Evolutionary conservation across 768 basidiomycete species (phyloP), one percentile per base, ranked within the genome.

Genomic region (Trametes sanguinea): DNA sequence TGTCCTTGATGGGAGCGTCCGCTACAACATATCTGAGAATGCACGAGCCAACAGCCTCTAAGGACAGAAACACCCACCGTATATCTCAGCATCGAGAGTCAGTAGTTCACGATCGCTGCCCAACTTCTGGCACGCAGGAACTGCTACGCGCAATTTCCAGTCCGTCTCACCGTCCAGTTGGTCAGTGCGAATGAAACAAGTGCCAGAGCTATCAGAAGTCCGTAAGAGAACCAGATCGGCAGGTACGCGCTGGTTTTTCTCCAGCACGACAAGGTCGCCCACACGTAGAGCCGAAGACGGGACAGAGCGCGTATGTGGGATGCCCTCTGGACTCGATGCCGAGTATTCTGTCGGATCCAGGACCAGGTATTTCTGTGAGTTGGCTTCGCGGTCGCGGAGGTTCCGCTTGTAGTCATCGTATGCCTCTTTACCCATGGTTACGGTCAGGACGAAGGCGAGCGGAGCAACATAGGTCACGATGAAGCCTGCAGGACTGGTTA

Each of bases 121-220:
- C 54, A 95, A 72, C 66, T 87, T 88, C 77, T 97, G 95, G 46
- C 88, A 90, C 29, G 88, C 83, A 2, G 89, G 84, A 1, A 96
- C 88, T 2, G 96, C 95, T 1, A 97, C 91, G 4, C 92, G 85
- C 51, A 98, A 79, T 73, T 99, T 99, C 97, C 97, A 98, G 69
- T 99, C 97, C 3, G 97, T 99, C 76, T 99, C 97, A 45, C 97
- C 97, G 65, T 99, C 97, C 32, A 99, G 81, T 71, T 98, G 97
- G 75, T 99, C 97, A 2, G 96, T 99, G 9, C 97, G 84, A 63
- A 99, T 93, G 74, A 98, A 99, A 73, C 96, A 98, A 2, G 95
- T 95, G 2, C 97, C 97, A 29, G 89, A 88, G 3, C 85, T 76
- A 69, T 99, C 96, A 3, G 87, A 89, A 0, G 97, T 98, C 45